Conservation (phyloP, 805 yeast genomes). For the Aciculoconidium aculeatum region DNA sequence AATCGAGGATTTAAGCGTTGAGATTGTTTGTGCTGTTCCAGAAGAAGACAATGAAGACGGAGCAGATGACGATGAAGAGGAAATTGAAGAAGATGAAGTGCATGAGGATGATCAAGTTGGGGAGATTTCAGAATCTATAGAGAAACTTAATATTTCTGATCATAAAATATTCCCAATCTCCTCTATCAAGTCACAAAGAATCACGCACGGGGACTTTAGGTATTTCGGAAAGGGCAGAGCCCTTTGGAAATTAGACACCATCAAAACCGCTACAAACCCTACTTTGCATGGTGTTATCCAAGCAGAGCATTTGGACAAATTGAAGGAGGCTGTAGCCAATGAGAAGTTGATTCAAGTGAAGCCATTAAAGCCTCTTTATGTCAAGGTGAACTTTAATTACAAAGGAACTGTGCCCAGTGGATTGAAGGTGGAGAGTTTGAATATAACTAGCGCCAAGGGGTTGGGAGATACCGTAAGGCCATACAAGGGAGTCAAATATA, state of each 20-base stretch:
- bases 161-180: too few relatives aligned
- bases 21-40: slow-evolving; percentile 16
- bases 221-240: slow-evolving; percentile 46
- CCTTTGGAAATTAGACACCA: slow-evolving; percentile 60
- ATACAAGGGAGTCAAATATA: slow-evolving; percentile 86
- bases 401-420: slow-evolving; percentile 77
- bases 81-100: slow-evolving; percentile 3
- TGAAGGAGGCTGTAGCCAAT: slow-evolving; percentile 5
- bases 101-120: too few relatives aligned
- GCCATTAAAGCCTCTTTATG: slow-evolving; percentile 26
- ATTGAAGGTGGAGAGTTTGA: slow-evolving; percentile 58
- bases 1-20: slow-evolving; percentile 27
- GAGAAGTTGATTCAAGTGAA: slow-evolving; percentile 3
- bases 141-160: slow-evolving; percentile 28
- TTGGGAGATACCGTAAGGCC: slow-evolving; percentile 61
- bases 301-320: slow-evolving; percentile 15
- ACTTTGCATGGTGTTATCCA: slow-evolving; percentile 55
- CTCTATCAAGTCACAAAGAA: slow-evolving; percentile 50
- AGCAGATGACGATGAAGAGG: slow-evolving; percentile 5
- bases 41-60: slow-evolving; percentile 7
- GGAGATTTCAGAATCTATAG: slow-evolving; percentile 29
- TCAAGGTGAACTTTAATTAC: slow-evolving; percentile 48
- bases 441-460: slow-evolving; percentile 53
- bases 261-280: slow-evolving; percentile 62
- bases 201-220: slow-evolving; percentile 74